Evolutionary conservation across 306 rosid genomes (phyloP), one percentile per base, ranked within the genome.

Genomic region (Cajanus cajan): DNA sequence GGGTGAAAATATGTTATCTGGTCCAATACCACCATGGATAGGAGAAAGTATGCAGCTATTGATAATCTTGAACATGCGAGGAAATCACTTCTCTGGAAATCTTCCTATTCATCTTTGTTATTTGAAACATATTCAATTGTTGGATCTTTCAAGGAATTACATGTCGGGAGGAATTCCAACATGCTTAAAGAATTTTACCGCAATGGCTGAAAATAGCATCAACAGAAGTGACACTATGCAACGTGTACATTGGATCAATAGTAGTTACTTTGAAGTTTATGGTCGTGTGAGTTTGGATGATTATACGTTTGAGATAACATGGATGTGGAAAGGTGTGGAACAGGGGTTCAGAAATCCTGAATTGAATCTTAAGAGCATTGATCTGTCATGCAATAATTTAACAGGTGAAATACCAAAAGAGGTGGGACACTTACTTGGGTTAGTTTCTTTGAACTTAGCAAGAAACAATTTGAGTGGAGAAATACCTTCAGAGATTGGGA

Each of bases 341-440:
- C 55, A 39, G 28, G 10, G 78, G 57, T 74, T 80, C 18, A 67
- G 11, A 57, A 63, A 44, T 67, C 92, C 89, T 33, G 89, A 73
- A 4, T 21, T 36, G 0, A 7, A 1, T 1, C 24, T 54, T 4
- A 36, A 34, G 0, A 37, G 22, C 24, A 21, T 73, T 39, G 70
- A 74, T 59, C 79, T 74, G 2, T 59, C 59, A 2, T 2, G 44
- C 8, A 58, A 74, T n/a, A 0, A 15, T n/a, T 31, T 59, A 59
- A 9, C 14, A 0, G 68, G 78, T 21, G 31, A 55, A 57, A 40
- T 73, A 9, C 68, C 68, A 8, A 57, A 0, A 22, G 68, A 73
- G 36, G 13, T 73, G 13, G 78, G 55, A 5, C 8, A 14, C 22
- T 57, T 73, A 14, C 1, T 55, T 0, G 78, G 68, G 7, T 55